Conservation (phyloP, 176 grass and related monocot species). For the Carex parvula region DNA sequence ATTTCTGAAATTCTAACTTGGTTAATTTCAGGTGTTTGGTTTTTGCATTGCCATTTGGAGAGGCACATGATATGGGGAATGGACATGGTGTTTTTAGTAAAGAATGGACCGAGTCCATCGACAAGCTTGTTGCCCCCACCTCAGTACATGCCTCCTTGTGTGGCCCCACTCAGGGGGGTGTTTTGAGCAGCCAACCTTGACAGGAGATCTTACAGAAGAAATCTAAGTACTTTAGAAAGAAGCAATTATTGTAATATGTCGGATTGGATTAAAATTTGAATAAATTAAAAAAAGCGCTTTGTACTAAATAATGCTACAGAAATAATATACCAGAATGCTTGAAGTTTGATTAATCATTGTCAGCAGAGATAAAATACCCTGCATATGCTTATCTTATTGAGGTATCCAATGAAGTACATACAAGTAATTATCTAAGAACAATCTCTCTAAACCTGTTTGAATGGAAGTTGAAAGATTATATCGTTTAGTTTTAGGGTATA, state of each 20-base stretch:
- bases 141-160: slow-evolving; percentile 45
- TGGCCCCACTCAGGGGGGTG: neutral
- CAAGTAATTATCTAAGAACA: neutral
- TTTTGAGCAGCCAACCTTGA: neutral
- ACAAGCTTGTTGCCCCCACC: slow-evolving; percentile 50
- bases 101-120: slow-evolving; percentile 37
- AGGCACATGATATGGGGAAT: slow-evolving; percentile 57
- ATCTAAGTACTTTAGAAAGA: neutral
- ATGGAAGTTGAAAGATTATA: neutral
- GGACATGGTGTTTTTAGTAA: slow-evolving; percentile 55
- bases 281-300: neutral
- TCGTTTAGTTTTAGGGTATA: neutral
- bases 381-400: neutral
- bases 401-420: neutral
- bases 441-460: neutral
- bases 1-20: neutral
- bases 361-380: neutral
- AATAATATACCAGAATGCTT: neutral
- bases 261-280: neutral
- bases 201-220: neutral
- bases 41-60: slow-evolving; percentile 81
- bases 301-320: neutral
- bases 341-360: neutral
- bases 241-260: neutral
- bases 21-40: slow-evolving; percentile 44